Base-by-base conservation (phyloP, 2,329 filamentous ascomycete species). In the Aspergillus melleus region DNA sequence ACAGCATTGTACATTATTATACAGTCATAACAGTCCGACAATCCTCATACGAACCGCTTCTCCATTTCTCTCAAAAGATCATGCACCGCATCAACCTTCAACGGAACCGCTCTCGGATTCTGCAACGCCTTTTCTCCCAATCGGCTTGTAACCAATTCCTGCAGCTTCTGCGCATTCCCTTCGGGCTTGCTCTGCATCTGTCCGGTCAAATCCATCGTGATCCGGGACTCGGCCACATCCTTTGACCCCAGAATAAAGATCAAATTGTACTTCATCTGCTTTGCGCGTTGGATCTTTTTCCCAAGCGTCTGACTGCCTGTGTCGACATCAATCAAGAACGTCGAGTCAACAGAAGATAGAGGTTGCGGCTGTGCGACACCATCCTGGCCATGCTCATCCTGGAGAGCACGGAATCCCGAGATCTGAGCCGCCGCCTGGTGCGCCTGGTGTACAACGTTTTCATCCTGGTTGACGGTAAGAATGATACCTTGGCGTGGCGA, bases 401-500 rank as follows among this genome's bases (percentile, higher is more conserved):
- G 58, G 42, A 71, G 69, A 36, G 71, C 64, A 19, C 71, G 58
- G 74, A 76, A 71, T 67, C 77, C 70, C n/a, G 75, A 78, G 4
- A 87, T 84, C 32, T 70, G 72, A 10, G 83, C 74, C 4, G 88
- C 77, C 6, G 84, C 72, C 52, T 84, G 76, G 59, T 82, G 80
- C 6, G 73, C 59, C 72, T 79, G 22, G 77, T 84, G 79, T 76
- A 79, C 62, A 10, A 81, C 71, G 1, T 65, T 69, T 46, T 78
- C 74, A n/a, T 78, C 72, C 51, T 80, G 78, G 68, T 90, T 92
- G 55, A 94, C 83, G 0, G 90, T 90, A 32, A 95, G 76, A 58
- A 96, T 84, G 50, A 89, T 86, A 47, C 86, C 88, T 70, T 95
- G 92, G 6, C 87, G 85, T 1, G 92, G 92, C 57, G 90, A 93